These are phyloP conservation scores for Vaccinium corymbosum DNA, from an alignment of 148 eudicot genomes.

Conservation along the genomic window DNA sequence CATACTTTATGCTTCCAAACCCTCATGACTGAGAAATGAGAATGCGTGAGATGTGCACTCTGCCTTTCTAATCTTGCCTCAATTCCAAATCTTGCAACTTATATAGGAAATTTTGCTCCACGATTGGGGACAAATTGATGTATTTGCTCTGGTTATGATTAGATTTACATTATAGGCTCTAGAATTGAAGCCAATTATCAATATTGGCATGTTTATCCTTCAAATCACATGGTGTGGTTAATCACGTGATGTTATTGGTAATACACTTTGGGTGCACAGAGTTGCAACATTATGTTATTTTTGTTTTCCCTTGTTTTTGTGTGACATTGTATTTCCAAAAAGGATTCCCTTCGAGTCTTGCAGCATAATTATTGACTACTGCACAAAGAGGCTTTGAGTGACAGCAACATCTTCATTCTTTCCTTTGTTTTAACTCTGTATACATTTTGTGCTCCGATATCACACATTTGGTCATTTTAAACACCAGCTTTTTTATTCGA, in stretches of 20 bases:
- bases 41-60: neutral
- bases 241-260: neutral
- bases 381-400: neutral
- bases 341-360: slow-evolving; percentile 4
- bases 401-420: neutral
- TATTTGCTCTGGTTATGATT: neutral
- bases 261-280: neutral
- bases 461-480: neutral
- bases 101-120: neutral
- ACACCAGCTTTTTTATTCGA: neutral
- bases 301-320: neutral
- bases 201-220: neutral
- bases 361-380: neutral
- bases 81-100: slow-evolving; percentile 8
- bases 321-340: neutral
- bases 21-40: neutral
- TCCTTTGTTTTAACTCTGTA: neutral
- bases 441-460: neutral
- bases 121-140: neutral
- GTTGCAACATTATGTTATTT: neutral
- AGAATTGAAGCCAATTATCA: neutral
- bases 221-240: neutral
- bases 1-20: neutral
- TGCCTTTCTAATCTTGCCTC: neutral
- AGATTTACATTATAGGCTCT: neutral